Evolutionary conservation across 2,329 filamentous ascomycete genomes (phyloP), one percentile per base, ranked within the genome.

Genomic region (Daldinia eschscholtzii): DNA sequence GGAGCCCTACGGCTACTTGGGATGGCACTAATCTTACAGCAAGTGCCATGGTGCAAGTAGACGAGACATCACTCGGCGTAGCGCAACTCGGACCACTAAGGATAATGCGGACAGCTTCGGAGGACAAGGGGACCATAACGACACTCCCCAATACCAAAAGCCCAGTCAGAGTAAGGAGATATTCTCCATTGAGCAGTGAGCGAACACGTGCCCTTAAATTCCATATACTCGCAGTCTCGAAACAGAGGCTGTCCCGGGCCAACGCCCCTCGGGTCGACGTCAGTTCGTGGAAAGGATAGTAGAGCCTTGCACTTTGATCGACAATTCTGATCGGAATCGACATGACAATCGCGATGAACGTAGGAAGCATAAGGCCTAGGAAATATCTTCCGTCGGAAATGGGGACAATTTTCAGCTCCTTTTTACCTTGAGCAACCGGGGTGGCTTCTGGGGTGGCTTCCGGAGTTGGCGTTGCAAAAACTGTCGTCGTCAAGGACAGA

Each of bases 241-340:
- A 76, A 9, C 79, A 81, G 18, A 85, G 72, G 0, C 83, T 84
- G 35, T 84, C 79, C 0, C 73, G 70, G 0, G 83, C 84, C 0
- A 73, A 57, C 0, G 81, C 81, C 4, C 83, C 84, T 0, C 75
- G 72, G 0, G 75, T 69, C 7, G 73, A 75, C 5, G 80, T 75
- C 1, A 87, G 74, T 0, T 81, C 79, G 57, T 82, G 80, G 70
- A 84, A 84, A 1, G 83, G 83, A 23, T 78, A 76, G 58, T 82
- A 80, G 48, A 81, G 77, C 60, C 78, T 78, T 10, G 80, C 78
- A 10, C 74, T 79, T 55, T 76, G 77, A 59, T 80, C 78, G 7
- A 82, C 66, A 41, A 82, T 76, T 10, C 79, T 77, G 55, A 81
- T 77, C 0, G 79, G 79, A n/a, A 81, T 77, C 10, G 74, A 78